Base-by-base conservation (phyloP, 768 basidiomycete genomes). In the Lactarius deliciosus region DNA sequence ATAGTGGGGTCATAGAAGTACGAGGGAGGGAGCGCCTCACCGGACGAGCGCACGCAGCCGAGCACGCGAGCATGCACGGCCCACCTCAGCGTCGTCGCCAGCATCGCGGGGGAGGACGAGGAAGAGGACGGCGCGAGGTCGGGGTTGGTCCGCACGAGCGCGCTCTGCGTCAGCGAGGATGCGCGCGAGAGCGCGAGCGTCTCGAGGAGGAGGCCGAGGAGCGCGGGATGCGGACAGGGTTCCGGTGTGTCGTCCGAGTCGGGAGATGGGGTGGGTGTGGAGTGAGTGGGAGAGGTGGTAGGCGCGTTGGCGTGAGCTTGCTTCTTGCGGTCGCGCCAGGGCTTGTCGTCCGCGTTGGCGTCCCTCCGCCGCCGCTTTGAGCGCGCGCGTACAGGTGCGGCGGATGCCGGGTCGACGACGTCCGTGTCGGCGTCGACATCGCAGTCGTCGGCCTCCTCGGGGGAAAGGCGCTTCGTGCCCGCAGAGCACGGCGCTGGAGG, bases 121-220 rank as follows among this genome's bases (percentile, higher is more conserved):
- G 50, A 25, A 25, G 61, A 4, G 50, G 30, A 9, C 16, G 58
- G 20, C 18, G 34, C n/a, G 40, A 57, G 57, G 3, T 34, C 34
- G n/a, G 65, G 57, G 10, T 34, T 61, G 32, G 54, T 65, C 30
- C 60, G 66, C 10, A 38, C 57, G 10, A 70, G 64, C 1, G 67
- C 56, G 3, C 47, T 34, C 0, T 65, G 47, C 2, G 68, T 36
- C 9, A 69, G 63, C 5, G 70, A 65, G 18, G 70, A 69, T 0
- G 68, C 70, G 62, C 70, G 70, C n/a, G 70, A 65, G 55, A 65
- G 68, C 15, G 70, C 70, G 25, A 70, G 59, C 1, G 64, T 63
- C 54, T 70, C 70, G 30, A 70, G 50, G 59, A 70, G 61, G 15
- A 45, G 53, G 34, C 64, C 62, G n/a, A 70, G 64, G 40, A 70